Conservation (phyloP, 441 rosid genomes). For the Adansonia rubrostipa region DNA sequence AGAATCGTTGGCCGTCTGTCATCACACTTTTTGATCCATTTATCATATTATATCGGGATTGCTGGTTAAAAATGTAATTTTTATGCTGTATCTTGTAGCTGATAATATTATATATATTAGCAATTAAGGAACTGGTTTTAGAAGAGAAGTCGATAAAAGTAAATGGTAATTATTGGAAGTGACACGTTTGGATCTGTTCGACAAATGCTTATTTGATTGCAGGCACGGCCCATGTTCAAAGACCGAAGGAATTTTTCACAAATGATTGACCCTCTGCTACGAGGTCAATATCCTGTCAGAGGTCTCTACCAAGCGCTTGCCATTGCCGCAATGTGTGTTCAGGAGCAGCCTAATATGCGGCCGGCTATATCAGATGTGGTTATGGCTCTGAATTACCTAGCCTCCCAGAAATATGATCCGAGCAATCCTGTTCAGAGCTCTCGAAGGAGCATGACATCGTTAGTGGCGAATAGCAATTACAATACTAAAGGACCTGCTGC, state of each 20-base stretch:
- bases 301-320: constrained; percentile 68
- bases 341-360: constrained; percentile 61
- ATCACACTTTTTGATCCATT: background rate
- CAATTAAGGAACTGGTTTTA: background rate
- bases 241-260: constrained; percentile 51
- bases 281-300: constrained; percentile 54
- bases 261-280: constrained; percentile 60
- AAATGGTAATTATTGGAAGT: background rate
- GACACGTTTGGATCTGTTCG: background rate
- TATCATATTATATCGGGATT: background rate
- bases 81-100: too few relatives aligned
- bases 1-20: background rate
- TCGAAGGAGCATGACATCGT: constrained; percentile 23
- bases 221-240: constrained; percentile 70
- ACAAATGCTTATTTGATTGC: constrained; percentile 23
- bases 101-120: background rate
- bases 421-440: constrained; percentile 38
- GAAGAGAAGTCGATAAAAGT: background rate
- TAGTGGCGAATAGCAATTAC: constrained; percentile 28
- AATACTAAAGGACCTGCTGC: constrained; percentile 25
- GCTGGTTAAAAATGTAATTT: background rate
- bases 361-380: constrained; percentile 47
- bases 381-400: constrained; percentile 46
- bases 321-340: constrained; percentile 74
- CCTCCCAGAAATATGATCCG: constrained; percentile 45